Evolutionary conservation across 371 early-diverging fungal genomes (phyloP), one percentile per base, ranked within the genome.

Genomic region (Saksenaea oblongispora): DNA sequence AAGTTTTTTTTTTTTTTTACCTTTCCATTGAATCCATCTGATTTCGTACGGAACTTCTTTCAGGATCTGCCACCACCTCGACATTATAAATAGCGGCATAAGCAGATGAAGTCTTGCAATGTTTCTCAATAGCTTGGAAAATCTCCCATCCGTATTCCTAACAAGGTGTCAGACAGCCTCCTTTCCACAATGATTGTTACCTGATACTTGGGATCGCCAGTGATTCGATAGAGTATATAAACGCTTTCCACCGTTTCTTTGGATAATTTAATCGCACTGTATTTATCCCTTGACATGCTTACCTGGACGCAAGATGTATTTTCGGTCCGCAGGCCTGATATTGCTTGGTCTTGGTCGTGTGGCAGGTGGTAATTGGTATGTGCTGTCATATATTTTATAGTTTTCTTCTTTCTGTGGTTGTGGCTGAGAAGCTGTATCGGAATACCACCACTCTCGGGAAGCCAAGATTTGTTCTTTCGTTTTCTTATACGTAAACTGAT

Each of bases 171-270:
- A 55, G 2, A 14, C 34, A n/a, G n/a, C 4, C n/a, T 17, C 1
- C 36, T 18, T 18, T 14, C 22, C 17, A 17, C 8, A n/a, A 11
- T 22, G 24, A 10, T 17, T 22, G 27, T 58, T 76, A 76, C 76
- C 61, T 91, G 87, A 54, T 87, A 94, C 57, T 79, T 85, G 35
- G 71, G 79, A 65, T 93, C 86, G 1, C 91, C 89, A 15, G 93
- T 93, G 13, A 91, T 72, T 26, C 93, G 78, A 61, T 85, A 93
- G 47, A 91, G 53, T 24, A 87, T 76, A 79, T 87, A 95, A 14
- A 95, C 65, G 56, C 88, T 87, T 72, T 95, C 95, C 18, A 93
- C 62, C 0, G 90, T 88, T 78, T 95, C 95, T 67, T 80, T 14
- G 26, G 53, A 17, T 5, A 31, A 27, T 5, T 24, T 58, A 1